Conservation (phyloP, 1,284 basidiomycete species). For the Cryptococcus amylolentus region DNA sequence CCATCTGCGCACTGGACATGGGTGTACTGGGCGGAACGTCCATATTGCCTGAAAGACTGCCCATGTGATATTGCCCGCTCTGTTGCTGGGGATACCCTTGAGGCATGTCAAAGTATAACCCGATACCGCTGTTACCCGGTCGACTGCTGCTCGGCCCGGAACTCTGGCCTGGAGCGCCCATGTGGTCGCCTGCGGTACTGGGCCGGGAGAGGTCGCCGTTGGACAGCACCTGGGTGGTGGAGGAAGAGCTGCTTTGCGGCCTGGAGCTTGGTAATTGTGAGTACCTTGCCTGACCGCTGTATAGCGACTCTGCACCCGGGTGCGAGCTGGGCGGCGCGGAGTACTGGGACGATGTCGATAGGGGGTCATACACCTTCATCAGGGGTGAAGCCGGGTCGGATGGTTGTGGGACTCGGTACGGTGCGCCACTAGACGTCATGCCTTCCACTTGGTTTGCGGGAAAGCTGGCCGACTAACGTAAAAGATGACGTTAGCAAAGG, state of each 20-base stretch:
- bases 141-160: neutral
- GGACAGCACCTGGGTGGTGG: no score
- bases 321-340: neutral
- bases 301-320: neutral
- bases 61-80: no score
- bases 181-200: no score
- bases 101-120: constrained; percentile 1
- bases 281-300: neutral
- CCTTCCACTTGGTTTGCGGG: constrained; percentile 8
- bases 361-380: neutral
- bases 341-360: neutral
- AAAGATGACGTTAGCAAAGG: neutral
- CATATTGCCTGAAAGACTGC: no score
- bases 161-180: neutral
- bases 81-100: no score
- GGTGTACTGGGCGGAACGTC: no score
- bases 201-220: no score
- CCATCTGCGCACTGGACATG: no score
- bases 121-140: neutral
- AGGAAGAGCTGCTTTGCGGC: neutral
- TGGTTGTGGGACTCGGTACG: constrained; percentile 1
- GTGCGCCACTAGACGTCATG: constrained; percentile 14
- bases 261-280: neutral
- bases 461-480: constrained; percentile 27
- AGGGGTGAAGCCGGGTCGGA: constrained; percentile 10